A percentile compares a stretch with the other conserved stretches of the same genome.
Evolutionary conservation across 108 stramenopile species (phyloP).

Genomic region (Fragilaria crotonensis): DNA sequence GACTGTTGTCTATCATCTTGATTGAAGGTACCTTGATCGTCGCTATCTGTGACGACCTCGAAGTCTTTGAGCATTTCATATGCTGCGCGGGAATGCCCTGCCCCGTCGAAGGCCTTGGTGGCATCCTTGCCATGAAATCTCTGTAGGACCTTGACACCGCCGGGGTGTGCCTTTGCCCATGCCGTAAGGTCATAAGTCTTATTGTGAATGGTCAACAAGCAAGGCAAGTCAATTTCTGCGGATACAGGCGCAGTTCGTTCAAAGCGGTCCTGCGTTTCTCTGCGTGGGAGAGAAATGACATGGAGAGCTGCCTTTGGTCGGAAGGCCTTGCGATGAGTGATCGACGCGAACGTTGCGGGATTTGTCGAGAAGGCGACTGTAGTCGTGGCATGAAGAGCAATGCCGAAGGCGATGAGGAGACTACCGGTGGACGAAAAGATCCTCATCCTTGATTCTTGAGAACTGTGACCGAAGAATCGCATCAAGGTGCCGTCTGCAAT

Average conservation of each 20-base stretch:
- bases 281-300: too few relatives aligned
- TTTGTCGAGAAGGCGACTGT: too few relatives aligned
- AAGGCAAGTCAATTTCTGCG: slow-evolving; percentile 8
- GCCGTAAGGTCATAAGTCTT: slow-evolving; percentile 36
- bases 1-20: not conserved
- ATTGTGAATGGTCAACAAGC: slow-evolving; percentile 31
- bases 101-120: slow-evolving; percentile 41
- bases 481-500: too few relatives aligned
- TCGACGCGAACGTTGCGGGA: too few relatives aligned
- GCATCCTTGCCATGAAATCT: slow-evolving; percentile 52
- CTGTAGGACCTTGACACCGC: slow-evolving; percentile 37
- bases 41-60: slow-evolving; percentile 3
- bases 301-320: too few relatives aligned
- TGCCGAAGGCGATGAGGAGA: too few relatives aligned
- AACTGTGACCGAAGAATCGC: too few relatives aligned
- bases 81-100: slow-evolving; percentile 42
- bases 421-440: too few relatives aligned
- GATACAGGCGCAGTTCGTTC: slow-evolving; percentile 10
- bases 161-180: slow-evolving; percentile 62
- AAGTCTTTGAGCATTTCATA: slow-evolving; percentile 32
- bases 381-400: too few relatives aligned
- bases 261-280: slow-evolving; percentile 19
- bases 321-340: too few relatives aligned
- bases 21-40: not conserved
- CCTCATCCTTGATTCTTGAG: too few relatives aligned